These are phyloP conservation scores for Blastobotrys petasosporus DNA, from an alignment of 1,139 yeast species.

Conservation along the genomic window DNA sequence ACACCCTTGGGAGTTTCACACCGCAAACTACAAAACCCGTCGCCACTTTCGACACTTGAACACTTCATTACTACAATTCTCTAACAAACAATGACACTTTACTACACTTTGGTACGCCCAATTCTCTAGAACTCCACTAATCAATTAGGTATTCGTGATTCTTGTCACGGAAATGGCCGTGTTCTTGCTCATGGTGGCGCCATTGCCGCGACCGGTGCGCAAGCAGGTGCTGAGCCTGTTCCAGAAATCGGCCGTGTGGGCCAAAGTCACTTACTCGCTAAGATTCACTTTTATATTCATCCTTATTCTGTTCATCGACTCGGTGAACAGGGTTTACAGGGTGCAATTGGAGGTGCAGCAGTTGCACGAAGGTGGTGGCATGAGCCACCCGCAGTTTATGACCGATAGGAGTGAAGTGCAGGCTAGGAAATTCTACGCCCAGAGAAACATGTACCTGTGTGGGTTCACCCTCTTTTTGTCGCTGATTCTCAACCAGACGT, in stretches of 20 bases:
- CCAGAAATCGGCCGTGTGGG: slow-evolving; percentile 63
- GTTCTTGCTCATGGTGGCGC: slow-evolving; percentile 76
- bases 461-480: slow-evolving; percentile 93
- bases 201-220: slow-evolving; percentile 73
- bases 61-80: no score
- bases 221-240: slow-evolving; percentile 59
- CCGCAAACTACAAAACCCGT: no score
- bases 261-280: slow-evolving; percentile 68
- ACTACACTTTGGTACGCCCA: slow-evolving; percentile 52
- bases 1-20: no score
- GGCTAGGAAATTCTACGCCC: slow-evolving; percentile 90
- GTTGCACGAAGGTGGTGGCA: slow-evolving; percentile 16
- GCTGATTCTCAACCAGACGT: slow-evolving; percentile 80
- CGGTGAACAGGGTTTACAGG: slow-evolving; percentile 74
- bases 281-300: slow-evolving; percentile 84
- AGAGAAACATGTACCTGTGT: slow-evolving; percentile 92
- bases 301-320: slow-evolving; percentile 75
- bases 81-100: slow-evolving; percentile 56
- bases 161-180: slow-evolving; percentile 74
- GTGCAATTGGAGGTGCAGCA: slow-evolving; percentile 51
- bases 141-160: slow-evolving; percentile 54
- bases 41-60: no score
- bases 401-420: slow-evolving; percentile 70
- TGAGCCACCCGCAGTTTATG: slow-evolving; percentile 31
- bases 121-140: slow-evolving; percentile 22